phyloP scores from a whole-genome alignment of 2,329 filamentous ascomycete genomes.

The Ceratocystis harringtonii region DNA sequence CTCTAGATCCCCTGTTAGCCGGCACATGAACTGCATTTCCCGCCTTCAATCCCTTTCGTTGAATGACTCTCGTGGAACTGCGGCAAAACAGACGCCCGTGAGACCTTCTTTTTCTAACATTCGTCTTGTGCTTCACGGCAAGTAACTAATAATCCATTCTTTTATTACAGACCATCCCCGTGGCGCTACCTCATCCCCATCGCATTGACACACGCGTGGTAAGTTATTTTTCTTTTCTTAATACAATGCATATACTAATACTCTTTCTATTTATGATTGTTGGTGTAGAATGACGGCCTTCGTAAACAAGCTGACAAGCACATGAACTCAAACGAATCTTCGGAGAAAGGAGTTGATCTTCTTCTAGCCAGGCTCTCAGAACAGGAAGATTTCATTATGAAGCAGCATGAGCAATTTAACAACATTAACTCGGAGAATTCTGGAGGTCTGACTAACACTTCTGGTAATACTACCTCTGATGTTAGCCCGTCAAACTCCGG shows the following conservation, averaged over 20 bases:
- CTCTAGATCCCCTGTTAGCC: slow-evolving; percentile 2
- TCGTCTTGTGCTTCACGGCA: not conserved
- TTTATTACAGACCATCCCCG: not conserved
- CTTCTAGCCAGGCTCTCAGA: slow-evolving; percentile 59
- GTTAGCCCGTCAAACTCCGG: not conserved
- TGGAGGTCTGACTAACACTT: not conserved
- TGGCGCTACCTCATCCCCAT: not conserved
- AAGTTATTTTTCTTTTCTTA: not conserved
- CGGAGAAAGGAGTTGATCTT: slow-evolving; percentile 9
- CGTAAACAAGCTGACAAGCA: slow-evolving; percentile 5
- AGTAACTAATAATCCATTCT: not conserved
- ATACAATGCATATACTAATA: not conserved
- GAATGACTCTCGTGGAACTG: slow-evolving; percentile 1
- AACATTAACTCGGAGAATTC: slow-evolving; percentile 25
- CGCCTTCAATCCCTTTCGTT: slow-evolving; percentile 5
- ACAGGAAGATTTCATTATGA: slow-evolving; percentile 38
- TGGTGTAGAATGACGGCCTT: not conserved
- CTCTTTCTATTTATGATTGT: not conserved
- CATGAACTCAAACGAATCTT: not conserved
- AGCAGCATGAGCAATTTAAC: slow-evolving; percentile 42
- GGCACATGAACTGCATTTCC: not conserved
- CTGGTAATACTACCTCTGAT: not conserved
- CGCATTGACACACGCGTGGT: slow-evolving; percentile 2
- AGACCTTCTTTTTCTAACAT: not conserved
- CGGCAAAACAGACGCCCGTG: slow-evolving; percentile 2